A percentile compares a stretch with the other conserved stretches of the same genome.
phyloP scores from a whole-genome alignment of 2,329 filamentous ascomycete genomes.

The Stemphylium beticola region DNA sequence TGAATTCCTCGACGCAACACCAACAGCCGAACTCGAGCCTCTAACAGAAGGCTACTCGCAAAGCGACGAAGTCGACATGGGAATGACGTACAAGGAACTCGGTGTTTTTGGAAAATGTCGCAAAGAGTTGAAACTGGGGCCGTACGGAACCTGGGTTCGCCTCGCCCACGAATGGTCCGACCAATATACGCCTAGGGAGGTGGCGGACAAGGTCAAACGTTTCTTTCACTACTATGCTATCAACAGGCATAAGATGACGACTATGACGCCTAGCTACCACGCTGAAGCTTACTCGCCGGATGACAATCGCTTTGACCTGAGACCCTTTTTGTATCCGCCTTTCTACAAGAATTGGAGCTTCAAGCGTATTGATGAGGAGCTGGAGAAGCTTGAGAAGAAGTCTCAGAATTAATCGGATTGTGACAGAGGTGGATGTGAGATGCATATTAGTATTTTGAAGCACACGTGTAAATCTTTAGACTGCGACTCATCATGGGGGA shows the following conservation, averaged over 20 bases:
- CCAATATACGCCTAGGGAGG: constrained; percentile 48
- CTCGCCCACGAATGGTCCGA: constrained; percentile 60
- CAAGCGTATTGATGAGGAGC: constrained; percentile 47
- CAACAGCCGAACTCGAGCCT: constrained; percentile 63
- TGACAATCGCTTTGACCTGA: constrained; percentile 64
- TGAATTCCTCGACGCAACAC: constrained; percentile 64
- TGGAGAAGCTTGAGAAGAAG: constrained; percentile 39
- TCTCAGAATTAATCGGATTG: neutral
- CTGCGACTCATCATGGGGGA: too few relatives aligned
- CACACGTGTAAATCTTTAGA: too few relatives aligned
- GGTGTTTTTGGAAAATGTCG: constrained; percentile 60
- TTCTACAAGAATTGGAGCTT: constrained; percentile 45
- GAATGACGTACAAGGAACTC: constrained; percentile 59
- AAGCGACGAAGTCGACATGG: constrained; percentile 62
- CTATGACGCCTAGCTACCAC: constrained; percentile 37
- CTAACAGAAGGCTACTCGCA: constrained; percentile 62
- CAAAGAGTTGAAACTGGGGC: constrained; percentile 58
- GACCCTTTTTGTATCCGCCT: constrained; percentile 52
- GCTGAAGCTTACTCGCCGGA: constrained; percentile 60
- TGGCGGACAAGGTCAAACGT: constrained; percentile 54
- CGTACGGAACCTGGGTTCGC: constrained; percentile 60
- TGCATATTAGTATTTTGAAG: too few relatives aligned
- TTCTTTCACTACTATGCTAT: constrained; percentile 46
- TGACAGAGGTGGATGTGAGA: too few relatives aligned
- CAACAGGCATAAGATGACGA: constrained; percentile 35